Conservation (phyloP, 169 alveolate genomes). For the Theileria luwenshuni region DNA sequence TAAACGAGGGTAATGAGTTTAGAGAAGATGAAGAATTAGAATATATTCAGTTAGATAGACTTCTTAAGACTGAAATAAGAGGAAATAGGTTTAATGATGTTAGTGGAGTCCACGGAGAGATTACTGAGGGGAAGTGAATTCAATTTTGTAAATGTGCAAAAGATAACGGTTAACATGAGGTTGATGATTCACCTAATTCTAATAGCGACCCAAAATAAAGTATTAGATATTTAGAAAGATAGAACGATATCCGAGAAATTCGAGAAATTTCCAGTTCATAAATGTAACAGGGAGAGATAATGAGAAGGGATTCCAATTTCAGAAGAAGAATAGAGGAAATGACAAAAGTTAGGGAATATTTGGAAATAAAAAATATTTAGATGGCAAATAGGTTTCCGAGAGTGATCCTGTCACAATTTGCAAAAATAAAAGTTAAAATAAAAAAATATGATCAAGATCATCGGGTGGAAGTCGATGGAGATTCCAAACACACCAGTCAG, state of each 20-base stretch:
- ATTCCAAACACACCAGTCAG: too few relatives aligned
- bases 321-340: slow-evolving; percentile 16
- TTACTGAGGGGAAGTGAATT: background rate
- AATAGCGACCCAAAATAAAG: too few relatives aligned
- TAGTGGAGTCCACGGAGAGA: background rate
- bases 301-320: slow-evolving; percentile 13
- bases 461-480: too few relatives aligned
- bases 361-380: slow-evolving; percentile 13
- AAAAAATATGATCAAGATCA: slow-evolving; percentile 17
- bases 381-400: slow-evolving; percentile 7
- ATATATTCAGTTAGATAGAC: too few relatives aligned
- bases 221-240: background rate
- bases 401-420: slow-evolving; percentile 23
- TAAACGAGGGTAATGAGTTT: slow-evolving; percentile 25
- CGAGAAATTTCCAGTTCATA: background rate
- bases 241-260: background rate
- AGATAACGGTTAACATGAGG: slow-evolving; percentile 10
- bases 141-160: slow-evolving; percentile 18
- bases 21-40: too few relatives aligned
- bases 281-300: slow-evolving; percentile 1
- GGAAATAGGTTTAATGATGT: slow-evolving; percentile 8
- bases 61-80: too few relatives aligned
- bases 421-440: slow-evolving; percentile 13
- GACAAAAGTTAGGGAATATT: slow-evolving; percentile 4
- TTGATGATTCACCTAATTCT: slow-evolving; percentile 4